These are phyloP conservation scores for Raphanus hybrid DNA, from an alignment of 441 rosid genomes.

Conservation along the genomic window DNA sequence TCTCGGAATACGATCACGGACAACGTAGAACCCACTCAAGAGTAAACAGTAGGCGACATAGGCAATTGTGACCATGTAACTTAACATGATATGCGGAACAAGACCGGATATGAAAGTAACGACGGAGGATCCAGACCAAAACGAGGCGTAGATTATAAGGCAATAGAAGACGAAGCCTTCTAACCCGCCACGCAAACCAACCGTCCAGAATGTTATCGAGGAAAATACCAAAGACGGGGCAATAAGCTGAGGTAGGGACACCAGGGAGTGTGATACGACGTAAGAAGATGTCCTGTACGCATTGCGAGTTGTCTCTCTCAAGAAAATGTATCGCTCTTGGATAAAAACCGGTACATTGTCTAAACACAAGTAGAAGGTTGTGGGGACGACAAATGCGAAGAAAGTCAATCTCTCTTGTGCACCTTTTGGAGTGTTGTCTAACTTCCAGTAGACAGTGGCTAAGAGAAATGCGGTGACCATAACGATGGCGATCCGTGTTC, in stretches of 20 bases:
- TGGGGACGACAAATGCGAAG: slow-evolving; percentile 13
- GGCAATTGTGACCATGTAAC: slow-evolving; percentile 9
- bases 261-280: background rate
- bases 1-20: slow-evolving; percentile 8
- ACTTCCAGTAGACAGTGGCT: slow-evolving; percentile 14
- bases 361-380: slow-evolving; percentile 7
- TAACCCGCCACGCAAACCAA: slow-evolving; percentile 6
- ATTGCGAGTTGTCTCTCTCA: slow-evolving; percentile 15
- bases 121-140: slow-evolving; percentile 11
- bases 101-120: slow-evolving; percentile 12
- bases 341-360: background rate
- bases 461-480: background rate
- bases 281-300: slow-evolving; percentile 8
- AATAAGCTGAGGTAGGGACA: background rate
- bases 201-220: slow-evolving; percentile 4
- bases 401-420: slow-evolving; percentile 9
- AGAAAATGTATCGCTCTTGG: slow-evolving; percentile 12
- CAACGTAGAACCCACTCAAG: slow-evolving; percentile 6
- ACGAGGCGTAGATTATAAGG: slow-evolving; percentile 6
- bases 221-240: background rate
- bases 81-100: slow-evolving; percentile 12
- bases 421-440: slow-evolving; percentile 4
- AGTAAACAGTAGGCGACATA: slow-evolving; percentile 15
- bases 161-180: slow-evolving; percentile 2
- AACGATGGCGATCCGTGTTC: slow-evolving; percentile 7